Base-by-base conservation (phyloP, 2,329 filamentous ascomycete genomes). In the Colletotrichum euphorbiae region DNA sequence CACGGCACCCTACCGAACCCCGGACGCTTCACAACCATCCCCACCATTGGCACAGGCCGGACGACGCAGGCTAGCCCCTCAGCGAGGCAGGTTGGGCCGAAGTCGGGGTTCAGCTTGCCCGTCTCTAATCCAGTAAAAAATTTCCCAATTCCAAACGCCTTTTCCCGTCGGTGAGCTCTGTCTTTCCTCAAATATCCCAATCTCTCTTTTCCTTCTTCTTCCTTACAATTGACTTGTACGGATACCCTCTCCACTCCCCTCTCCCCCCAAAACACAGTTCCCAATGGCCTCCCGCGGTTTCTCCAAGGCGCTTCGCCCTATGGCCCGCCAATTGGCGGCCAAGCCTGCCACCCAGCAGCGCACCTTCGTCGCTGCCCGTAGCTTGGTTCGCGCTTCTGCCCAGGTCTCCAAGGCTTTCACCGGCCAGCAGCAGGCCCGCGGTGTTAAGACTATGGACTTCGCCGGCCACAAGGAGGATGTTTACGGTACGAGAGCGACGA, bases 371-470 rank as follows among this genome's bases (percentile, higher is more conserved):
- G 85, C 86, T 77, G 88, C 87, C 74, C 81, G 87, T 75, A 85
- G 82, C 77, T 81, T 85, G 70, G 84, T 85, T 71, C 81, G 87
- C 73, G 83, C 84, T 71, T 82, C 85, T 74, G 84, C 86, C 72
- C 84, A 70, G 68, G 70, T 69, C 31, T 62, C 52, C 60, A 70
- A 70, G 63, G 70, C 83, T 71, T 80, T 84, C 55, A 80, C 82
- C 74, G 83, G 80, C 70, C 85, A 89, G 80, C 86, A 89, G 80
- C 91, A 93, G 86, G 85, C 88, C 74, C 91, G 96, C 79, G 96
- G 96, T 81, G 84, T 97, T 79, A 98, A 99, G 93, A 98, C 95
- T 76, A 95, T 99, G 83, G 94, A 98, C 90, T 99, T 99, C 82
- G 96, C 96, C 74, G 96, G 94, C 78, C 87, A 88, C 80, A 95